phyloP scores from a whole-genome alignment of 164 flowering plant genomes.

The Magnolia kwangsiensis region DNA sequence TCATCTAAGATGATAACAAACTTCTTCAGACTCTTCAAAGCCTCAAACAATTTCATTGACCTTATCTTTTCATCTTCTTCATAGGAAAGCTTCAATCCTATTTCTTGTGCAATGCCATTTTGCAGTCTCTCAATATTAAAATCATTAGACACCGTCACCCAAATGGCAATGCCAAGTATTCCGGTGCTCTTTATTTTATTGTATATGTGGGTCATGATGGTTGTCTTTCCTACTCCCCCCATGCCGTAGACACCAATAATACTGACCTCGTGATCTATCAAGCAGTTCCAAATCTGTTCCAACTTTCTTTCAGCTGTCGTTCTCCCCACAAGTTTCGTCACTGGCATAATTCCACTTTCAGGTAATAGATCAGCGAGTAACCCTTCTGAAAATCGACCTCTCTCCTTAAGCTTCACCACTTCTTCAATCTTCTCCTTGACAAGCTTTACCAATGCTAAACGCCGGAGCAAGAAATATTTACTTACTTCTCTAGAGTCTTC shows the following conservation, averaged over 20 bases:
- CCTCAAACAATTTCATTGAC: neutral
- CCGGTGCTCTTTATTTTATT: too few species aligned
- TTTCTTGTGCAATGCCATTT: neutral
- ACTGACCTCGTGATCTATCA: neutral
- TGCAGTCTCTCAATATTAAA: neutral
- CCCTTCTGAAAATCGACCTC: too few species aligned
- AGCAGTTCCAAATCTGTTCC: neutral
- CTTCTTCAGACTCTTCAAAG: slow-evolving; percentile 5
- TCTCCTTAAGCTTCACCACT: too few species aligned
- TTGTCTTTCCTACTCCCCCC: too few species aligned
- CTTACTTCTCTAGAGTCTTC: neutral
- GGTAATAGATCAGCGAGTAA: too few species aligned
- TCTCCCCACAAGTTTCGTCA: neutral
- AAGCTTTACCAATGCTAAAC: neutral
- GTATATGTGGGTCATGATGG: too few species aligned
- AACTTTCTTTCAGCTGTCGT: neutral
- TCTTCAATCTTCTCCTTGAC: neutral
- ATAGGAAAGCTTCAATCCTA: neutral
- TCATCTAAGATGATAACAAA: slow-evolving; percentile 1
- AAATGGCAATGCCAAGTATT: neutral
- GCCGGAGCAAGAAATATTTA: neutral
- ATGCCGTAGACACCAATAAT: neutral
- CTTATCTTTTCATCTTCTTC: neutral
- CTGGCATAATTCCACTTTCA: neutral
- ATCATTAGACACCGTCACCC: neutral